Conservation (phyloP, 805 yeast genomes). For the Wickerhamiella alocasiicola region DNA sequence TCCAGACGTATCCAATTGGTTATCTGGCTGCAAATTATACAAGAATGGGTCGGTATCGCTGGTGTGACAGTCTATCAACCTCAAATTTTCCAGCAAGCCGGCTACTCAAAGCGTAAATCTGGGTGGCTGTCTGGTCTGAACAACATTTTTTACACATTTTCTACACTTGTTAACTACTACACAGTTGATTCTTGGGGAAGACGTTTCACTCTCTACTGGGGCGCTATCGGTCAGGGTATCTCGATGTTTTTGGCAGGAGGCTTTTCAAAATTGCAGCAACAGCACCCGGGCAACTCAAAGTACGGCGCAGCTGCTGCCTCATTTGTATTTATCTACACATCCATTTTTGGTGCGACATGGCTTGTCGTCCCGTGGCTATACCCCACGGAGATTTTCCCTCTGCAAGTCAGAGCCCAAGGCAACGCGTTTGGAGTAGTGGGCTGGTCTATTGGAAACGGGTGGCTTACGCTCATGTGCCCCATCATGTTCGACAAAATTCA, state of each 20-base stretch:
- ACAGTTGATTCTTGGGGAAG: slow-evolving; percentile 17
- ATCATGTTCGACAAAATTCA: slow-evolving; percentile 35
- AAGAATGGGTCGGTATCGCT: slow-evolving; percentile 37
- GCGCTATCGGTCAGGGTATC: slow-evolving; percentile 16
- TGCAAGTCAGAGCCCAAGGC: slow-evolving; percentile 21
- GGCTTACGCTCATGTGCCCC: slow-evolving; percentile 44
- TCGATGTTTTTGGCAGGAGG: slow-evolving; percentile 10
- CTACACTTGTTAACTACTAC: slow-evolving; percentile 13
- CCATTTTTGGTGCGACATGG: slow-evolving; percentile 24
- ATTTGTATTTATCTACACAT: slow-evolving; percentile 11
- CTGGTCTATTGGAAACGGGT: slow-evolving; percentile 29
- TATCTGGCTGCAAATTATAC: slow-evolving; percentile 29
- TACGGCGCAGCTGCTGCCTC: slow-evolving; percentile 19
- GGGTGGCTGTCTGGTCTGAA: slow-evolving; percentile 12
- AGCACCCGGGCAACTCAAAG: slow-evolving; percentile 5
- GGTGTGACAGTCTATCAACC: slow-evolving; percentile 23
- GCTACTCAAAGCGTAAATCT: slow-evolving; percentile 4
- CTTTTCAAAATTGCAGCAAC: slow-evolving; percentile 8
- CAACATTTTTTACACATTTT: slow-evolving; percentile 13
- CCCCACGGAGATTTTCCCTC: slow-evolving; percentile 24
- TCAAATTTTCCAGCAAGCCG: slow-evolving; percentile 5
- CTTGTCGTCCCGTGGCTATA: slow-evolving; percentile 24
- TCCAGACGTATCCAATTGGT: slow-evolving; percentile 18
- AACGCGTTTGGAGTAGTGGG: slow-evolving; percentile 9
- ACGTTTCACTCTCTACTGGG: slow-evolving; percentile 15